Base-by-base conservation (phyloP, 495 filamentous ascomycete species). In the Penicillium arizonense region DNA sequence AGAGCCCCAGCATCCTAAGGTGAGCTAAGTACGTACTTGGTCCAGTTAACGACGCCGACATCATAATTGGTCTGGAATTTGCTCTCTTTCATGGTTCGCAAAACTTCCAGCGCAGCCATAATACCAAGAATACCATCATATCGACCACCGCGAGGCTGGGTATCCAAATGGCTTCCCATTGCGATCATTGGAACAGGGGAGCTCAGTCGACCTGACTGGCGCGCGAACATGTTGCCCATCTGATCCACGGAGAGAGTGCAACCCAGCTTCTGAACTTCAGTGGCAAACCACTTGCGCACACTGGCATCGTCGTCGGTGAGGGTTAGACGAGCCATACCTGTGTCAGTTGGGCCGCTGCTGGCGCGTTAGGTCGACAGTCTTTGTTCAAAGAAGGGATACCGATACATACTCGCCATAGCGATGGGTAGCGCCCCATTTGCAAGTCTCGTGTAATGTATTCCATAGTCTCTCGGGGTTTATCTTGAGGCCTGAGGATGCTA, bases 181-280 rank as follows among this genome's bases (percentile, higher is more conserved):
- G 62, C 76, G 41, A 72, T 79, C 59, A 69, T 68, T 3, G 71
- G 71, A 1, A 55, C 56, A 5, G 64, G 62, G 0, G 68, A 71
- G 16, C 68, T 63, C 20, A 67, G 61, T n/a, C 65, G 59, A 0
- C 87, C 87, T 1, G 79, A 67, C 23, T 81, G 77, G 0, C 84
- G 63, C 3, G 87, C 87, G 64, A 90, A 91, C 56, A 84, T 86
- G 51, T 90, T 91, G 2, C 84, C 83, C 82, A 87, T 86, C 32
- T 79, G 63, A 55, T 87, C 84, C 21, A 82, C 58, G 5, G 67
- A 72, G 3, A 81, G 71, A n/a, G 73, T 62, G 63, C 86, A 90
- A 8, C 84, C 86, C 5, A 90, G 63, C 10, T 74, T 73, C 58
- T 75, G 55, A 0, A 82, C 83, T 21, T 84, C 83, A 7, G 77